Percentiles rank a stretch among this genome's conserved stretches.
Evolutionary conservation across 805 yeast species (phyloP).

Genomic region (Candida alai): DNA sequence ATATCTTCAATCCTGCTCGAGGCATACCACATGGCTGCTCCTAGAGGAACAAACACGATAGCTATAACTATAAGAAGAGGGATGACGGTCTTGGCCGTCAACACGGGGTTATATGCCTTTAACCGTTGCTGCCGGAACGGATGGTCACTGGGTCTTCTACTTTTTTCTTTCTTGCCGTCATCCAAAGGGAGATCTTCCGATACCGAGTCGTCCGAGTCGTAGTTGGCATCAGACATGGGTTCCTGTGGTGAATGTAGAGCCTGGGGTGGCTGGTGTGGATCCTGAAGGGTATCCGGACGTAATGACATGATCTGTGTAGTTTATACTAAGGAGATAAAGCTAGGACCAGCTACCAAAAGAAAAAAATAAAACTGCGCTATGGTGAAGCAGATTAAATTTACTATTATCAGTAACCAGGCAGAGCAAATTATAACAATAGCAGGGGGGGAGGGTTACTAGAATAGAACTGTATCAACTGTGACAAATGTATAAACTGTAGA

Average conservation of each 20-base stretch:
- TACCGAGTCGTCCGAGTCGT: constrained; percentile 43
- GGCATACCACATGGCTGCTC: constrained; percentile 47
- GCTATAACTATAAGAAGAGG: constrained; percentile 38
- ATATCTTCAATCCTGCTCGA: constrained; percentile 36
- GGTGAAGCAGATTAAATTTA: too few species aligned
- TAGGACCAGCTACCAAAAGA: too few species aligned
- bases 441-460: too few species aligned
- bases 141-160: constrained; percentile 61
- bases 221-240: not conserved
- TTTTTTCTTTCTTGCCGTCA: constrained; percentile 39
- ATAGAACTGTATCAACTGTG: too few species aligned
- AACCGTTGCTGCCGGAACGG: constrained; percentile 56
- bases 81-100: constrained; percentile 40
- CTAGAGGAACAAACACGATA: constrained; percentile 38
- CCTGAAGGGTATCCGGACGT: too few species aligned
- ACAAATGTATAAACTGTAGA: too few species aligned
- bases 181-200: constrained; percentile 40
- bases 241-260: not conserved
- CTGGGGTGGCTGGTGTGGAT: too few species aligned
- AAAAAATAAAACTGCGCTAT: too few species aligned
- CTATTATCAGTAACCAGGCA: too few species aligned
- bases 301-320: too few species aligned
- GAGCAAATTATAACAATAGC: too few species aligned
- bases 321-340: too few species aligned
- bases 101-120: constrained; percentile 46